Percentiles rank a stretch among this genome's conserved stretches.
These are phyloP conservation scores for Raffaelea deltoideospora DNA, from an alignment of 2,329 filamentous ascomycete genomes.

Conservation along the genomic window DNA sequence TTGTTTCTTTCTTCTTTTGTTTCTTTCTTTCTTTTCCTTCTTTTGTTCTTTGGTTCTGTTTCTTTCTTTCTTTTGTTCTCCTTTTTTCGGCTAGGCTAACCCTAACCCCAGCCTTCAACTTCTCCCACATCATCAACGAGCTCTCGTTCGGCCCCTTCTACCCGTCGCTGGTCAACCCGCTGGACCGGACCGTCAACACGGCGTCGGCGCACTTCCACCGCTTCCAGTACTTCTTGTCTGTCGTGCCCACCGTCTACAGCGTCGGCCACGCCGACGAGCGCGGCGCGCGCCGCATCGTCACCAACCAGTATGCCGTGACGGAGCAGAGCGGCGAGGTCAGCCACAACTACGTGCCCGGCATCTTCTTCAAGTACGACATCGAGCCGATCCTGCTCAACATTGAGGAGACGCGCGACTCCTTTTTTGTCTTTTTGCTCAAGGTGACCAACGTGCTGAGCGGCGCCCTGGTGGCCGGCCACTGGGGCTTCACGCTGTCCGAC, in stretches of 20 bases:
- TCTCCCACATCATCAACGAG: conserved; percentile 91
- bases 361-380: conserved; percentile 99
- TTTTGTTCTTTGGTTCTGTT: neutral
- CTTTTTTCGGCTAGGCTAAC: neutral
- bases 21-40: too few species aligned
- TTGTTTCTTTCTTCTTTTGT: too few species aligned
- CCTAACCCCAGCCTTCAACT: conserved; percentile 76
- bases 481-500: conserved; percentile 74
- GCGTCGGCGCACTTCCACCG: conserved; percentile 76
- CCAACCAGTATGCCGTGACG: conserved; percentile 96
- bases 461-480: conserved; percentile 83
- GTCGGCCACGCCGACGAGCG: conserved; percentile 27
- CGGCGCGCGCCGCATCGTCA: conserved; percentile 52
- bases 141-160: conserved; percentile 97
- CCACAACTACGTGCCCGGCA: conserved; percentile 63
- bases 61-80: neutral
- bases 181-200: conserved; percentile 74
- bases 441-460: conserved; percentile 84
- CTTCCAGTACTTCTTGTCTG: conserved; percentile 93
- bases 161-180: conserved; percentile 80
- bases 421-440: conserved; percentile 63
- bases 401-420: conserved; percentile 61
- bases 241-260: conserved; percentile 89
- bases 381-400: conserved; percentile 85
- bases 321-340: conserved; percentile 61